Evolutionary conservation across 768 basidiomycete genomes (phyloP).

Genomic region (Mycena sanguinolenta): DNA sequence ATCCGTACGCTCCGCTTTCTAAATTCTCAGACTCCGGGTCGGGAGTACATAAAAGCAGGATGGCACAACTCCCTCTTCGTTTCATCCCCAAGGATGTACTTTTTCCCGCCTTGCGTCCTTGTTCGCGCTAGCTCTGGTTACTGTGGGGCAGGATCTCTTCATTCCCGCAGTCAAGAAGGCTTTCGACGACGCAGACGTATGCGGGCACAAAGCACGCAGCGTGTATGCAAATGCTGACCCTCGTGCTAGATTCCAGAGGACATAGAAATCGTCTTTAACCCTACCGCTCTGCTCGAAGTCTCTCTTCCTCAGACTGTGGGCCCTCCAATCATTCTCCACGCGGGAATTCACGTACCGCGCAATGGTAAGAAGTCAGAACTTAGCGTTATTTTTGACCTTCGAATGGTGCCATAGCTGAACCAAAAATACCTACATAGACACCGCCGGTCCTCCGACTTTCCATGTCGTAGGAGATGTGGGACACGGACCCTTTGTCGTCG

Average conservation of each 20-base stretch:
- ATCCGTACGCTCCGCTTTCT: too few species aligned
- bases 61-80: too few species aligned
- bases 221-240: not conserved
- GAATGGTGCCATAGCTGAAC: not conserved
- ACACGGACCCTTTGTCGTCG: constrained; percentile 61
- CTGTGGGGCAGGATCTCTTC: constrained; percentile 28
- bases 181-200: constrained; percentile 26
- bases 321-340: constrained; percentile 40
- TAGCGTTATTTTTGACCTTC: not conserved
- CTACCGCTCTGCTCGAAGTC: constrained; percentile 43
- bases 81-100: constrained; percentile 14
- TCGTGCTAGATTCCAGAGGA: constrained; percentile 40
- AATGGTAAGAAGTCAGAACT: constrained; percentile 20
- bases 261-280: constrained; percentile 41
- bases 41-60: too few species aligned
- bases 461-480: constrained; percentile 40
- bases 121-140: constrained; percentile 21
- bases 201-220: not conserved
- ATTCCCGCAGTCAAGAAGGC: constrained; percentile 26
- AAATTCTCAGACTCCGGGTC: too few species aligned
- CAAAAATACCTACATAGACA: constrained; percentile 46
- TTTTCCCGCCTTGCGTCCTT: constrained; percentile 10
- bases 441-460: constrained; percentile 54
- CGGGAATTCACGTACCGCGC: constrained; percentile 39
- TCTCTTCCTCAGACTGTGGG: constrained; percentile 42